phyloP scores from a whole-genome alignment of 2,329 filamentous ascomycete species.

The Apiospora kogelbergensis region DNA sequence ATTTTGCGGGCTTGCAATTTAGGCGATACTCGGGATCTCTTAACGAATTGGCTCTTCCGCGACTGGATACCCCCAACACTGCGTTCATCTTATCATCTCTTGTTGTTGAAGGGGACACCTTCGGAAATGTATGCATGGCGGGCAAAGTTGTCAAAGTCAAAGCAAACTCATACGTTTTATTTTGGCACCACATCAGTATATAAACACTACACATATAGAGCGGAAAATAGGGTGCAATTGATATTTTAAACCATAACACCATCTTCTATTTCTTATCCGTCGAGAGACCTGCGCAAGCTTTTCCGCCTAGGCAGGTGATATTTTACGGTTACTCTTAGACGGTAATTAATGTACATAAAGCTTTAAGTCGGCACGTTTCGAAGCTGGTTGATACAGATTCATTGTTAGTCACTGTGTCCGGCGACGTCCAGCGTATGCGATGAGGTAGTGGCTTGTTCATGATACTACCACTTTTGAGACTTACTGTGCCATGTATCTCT shows the following conservation, averaged over 20 bases:
- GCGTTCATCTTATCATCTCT: slow-evolving; percentile 7
- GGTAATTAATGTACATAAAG: background rate
- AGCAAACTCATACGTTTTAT: background rate
- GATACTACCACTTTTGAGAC: background rate
- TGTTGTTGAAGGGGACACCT: slow-evolving; percentile 1
- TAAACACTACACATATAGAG: slow-evolving; percentile 6
- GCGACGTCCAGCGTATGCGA: background rate
- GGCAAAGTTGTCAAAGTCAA: slow-evolving; percentile 6
- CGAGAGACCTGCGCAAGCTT: too few relatives aligned
- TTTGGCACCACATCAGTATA: background rate
- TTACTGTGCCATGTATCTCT: background rate
- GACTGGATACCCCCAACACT: slow-evolving; percentile 8
- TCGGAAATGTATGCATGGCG: background rate
- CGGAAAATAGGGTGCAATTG: slow-evolving; percentile 5
- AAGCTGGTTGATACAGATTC: background rate
- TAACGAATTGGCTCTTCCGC: slow-evolving; percentile 7
- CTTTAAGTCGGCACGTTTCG: background rate
- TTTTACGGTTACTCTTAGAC: background rate
- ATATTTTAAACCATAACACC: background rate
- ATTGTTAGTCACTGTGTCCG: background rate
- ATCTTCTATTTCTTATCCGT: background rate
- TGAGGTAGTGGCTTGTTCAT: background rate
- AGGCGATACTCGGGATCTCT: slow-evolving; percentile 5
- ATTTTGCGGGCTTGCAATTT: slow-evolving; percentile 7
- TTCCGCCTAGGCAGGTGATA: background rate